Percentiles rank a stretch among this genome's conserved stretches.
phyloP scores from a whole-genome alignment of 495 filamentous ascomycete genomes.

The Amorphotheca resinae region DNA sequence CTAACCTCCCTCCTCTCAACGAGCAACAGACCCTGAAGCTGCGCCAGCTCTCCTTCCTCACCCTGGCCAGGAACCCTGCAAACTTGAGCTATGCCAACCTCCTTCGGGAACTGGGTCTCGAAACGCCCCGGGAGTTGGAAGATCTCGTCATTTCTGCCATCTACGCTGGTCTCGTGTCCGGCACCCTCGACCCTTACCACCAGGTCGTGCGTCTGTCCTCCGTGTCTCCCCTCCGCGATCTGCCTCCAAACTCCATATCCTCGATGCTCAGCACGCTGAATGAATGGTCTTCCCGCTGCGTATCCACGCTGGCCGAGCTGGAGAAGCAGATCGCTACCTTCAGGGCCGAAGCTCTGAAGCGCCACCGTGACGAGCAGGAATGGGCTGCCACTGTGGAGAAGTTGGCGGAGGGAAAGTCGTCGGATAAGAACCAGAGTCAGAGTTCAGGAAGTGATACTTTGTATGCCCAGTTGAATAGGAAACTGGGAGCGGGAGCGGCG shows the following conservation, averaged over 20 bases:
- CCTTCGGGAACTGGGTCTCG: slow-evolving; percentile 50
- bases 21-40: slow-evolving; percentile 71
- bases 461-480: slow-evolving; percentile 5
- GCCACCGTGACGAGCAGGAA: slow-evolving; percentile 34
- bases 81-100: slow-evolving; percentile 64
- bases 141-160: slow-evolving; percentile 80
- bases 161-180: slow-evolving; percentile 71
- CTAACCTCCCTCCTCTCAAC: slow-evolving; percentile 58
- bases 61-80: slow-evolving; percentile 46
- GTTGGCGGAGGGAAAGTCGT: slow-evolving; percentile 28
- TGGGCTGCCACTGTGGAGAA: slow-evolving; percentile 34
- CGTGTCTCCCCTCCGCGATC: slow-evolving; percentile 75
- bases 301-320: slow-evolving; percentile 57
- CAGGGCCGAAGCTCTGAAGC: slow-evolving; percentile 39
- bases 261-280: slow-evolving; percentile 52
- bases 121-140: slow-evolving; percentile 62
- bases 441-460: slow-evolving; percentile 16
- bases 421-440: slow-evolving; percentile 27
- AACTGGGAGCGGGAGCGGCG: slow-evolving; percentile 22
- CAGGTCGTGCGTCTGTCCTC: slow-evolving; percentile 62
- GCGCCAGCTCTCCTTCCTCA: slow-evolving; percentile 77
- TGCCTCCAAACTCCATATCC: slow-evolving; percentile 54
- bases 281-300: slow-evolving; percentile 67
- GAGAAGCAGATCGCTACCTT: slow-evolving; percentile 55
- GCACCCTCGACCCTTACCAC: slow-evolving; percentile 65